Evolutionary conservation across 1,284 basidiomycete species (phyloP), one percentile per base, ranked within the genome.

Genomic region (Tilletia indica): DNA sequence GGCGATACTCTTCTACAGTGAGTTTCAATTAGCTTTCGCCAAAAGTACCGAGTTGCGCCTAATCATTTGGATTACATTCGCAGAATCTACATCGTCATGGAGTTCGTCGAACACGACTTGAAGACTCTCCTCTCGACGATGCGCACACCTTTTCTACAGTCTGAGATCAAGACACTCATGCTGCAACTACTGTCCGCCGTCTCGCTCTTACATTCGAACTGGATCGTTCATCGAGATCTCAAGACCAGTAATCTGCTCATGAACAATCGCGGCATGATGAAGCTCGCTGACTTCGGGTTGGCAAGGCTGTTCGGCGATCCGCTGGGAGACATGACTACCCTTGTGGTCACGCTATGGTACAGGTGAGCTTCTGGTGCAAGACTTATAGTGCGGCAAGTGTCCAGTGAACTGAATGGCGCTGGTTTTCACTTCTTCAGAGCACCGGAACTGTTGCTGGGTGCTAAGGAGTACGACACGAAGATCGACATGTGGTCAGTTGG

Each of bases 1-100:
- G 97, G 97, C n/a, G 95, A 99, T 79, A 99, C 97, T 1, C 86
- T 99, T 80, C 98, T 94, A 76, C 96, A 99, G 95, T 97, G 86
- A 87, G 94, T 80, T 58, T 76, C 77, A 31, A 31, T 31, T 2
- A 31, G 25, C 25, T 31, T 31, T 31, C 25, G 25, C 25, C 25
- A 31, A 31, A 31, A 31, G 2, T 31, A 0, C 25, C 25, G 2
- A 31, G 25, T 31, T 31, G 25, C 25, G 25, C 25, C 25, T 31
- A 31, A 31, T 31, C 25, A 31, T 31, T 49, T 70, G 39, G 48
- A 34, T 68, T 34, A 71, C 74, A 54, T 72, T 67, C 70, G 68
- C 71, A 95, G 93, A 87, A 93, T 98, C 70, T 99, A 94, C 86
- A 94, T 99, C 74, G 95, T 97, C 42, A 98, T 98, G 94, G 96